Base-by-base conservation (phyloP, 768 basidiomycete species). In the Postia placenta region DNA sequence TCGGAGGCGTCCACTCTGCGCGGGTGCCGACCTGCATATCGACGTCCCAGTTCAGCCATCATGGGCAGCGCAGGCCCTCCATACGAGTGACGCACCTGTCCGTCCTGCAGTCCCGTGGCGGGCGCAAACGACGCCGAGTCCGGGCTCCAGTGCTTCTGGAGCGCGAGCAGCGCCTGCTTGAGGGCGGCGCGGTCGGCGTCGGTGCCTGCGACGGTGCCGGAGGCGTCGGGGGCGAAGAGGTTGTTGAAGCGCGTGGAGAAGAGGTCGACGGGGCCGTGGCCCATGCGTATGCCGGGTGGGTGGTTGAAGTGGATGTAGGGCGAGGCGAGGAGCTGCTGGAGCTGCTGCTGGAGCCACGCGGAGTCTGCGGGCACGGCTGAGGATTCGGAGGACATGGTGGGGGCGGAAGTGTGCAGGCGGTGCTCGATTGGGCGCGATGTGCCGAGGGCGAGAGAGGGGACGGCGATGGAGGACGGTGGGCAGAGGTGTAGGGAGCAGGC, bases 171-270 rank as follows among this genome's bases (percentile, higher is more conserved):
- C 2, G 52, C 56, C 30, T 50, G 19, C 55, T 64, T 64, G 28
- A 64, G 49, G 4, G 55, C 60, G 11, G 56, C 61, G 23, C 54
- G 49, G 46, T 58, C 60, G n/a, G 61, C 61, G 45, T 52, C 47
- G 15, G 53, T 40, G 1, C 61, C 63, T 9, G 44, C 53, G 2
- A 64, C 58, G 48, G 49, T 43, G 23, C 61, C 61, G 7, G 37
- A 49, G 3, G 53, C 61, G 25, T 62, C 60, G 22, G 30, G 15
- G 11, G 63, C 52, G 54, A 61, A 62, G 48, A 48, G 54, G 49
- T 64, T 64, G 20, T 41, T 17, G 51, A 62, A 64, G 41, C 60
- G 56, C 7, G 60, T 64, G 55, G 58, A 60, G 53, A 64, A 64
- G 39, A 64, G 55, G 48, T 64, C 63, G 53, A 64, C 55, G 22